Base-by-base conservation (phyloP, 2,329 filamentous ascomycete species). In the Ophiostoma quercus region DNA sequence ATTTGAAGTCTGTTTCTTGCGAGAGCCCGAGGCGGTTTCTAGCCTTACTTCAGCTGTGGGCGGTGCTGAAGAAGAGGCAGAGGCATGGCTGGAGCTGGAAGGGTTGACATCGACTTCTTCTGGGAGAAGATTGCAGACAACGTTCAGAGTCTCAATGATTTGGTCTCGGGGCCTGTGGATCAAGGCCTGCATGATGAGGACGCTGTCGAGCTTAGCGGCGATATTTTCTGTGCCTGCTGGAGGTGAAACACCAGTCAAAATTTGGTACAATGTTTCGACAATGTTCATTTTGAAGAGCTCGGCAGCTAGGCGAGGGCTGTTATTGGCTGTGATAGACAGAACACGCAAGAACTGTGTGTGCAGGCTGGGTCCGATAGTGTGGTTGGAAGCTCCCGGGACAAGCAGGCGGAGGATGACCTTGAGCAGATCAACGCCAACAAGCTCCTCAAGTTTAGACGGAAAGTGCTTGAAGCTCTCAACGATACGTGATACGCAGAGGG, bases 111-210 rank as follows among this genome's bases (percentile, higher is more conserved):
- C 62, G 2, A 57, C 12, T 66, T 71, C 69, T 11, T 43, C 54
- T 1, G 73, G 73, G 47, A 99, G 84, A 39, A 99, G 83, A 80
- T 99, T 95, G 81, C 95, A 97, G 73, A 99, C 93, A 73, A 99
- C 93, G 77, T 98, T 98, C 73, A 99, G 85, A 1, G 96, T 97
- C 82, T 99, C 95, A 74, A 94, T 95, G 22, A 99, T 92, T 79
- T 99, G 95, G 74, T 99, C 96, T 70, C 94, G 89, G 7, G 95
- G 95, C 57, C 94, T 89, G 77, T 98, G 95, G 68, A 99, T 97
- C 73, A 99, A 84, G 51, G 96, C 93, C 80, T 99, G 95, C 96
- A 99, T 99, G 76, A 99, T 95, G 65, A 99, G 87, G 69, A 98
- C 94, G 76, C 93, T 97, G 79, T 98, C 94, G 73, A 98, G 90